Evolutionary conservation across 2,329 filamentous ascomycete species (phyloP).

Genomic region (Trichoderma oligosporum): DNA sequence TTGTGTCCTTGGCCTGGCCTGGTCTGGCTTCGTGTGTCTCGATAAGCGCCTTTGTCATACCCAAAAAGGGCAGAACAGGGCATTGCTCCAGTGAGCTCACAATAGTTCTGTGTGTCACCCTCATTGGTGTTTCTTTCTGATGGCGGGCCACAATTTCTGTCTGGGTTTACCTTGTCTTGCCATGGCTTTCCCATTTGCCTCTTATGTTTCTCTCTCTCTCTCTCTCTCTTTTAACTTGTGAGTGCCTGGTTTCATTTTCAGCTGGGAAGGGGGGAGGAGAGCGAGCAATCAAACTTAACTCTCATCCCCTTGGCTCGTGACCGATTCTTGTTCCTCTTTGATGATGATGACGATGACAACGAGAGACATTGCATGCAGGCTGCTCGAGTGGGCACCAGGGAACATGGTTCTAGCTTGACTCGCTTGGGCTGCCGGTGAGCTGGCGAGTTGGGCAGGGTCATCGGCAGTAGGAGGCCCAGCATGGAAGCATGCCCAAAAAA

Average conservation of each 20-base stretch:
- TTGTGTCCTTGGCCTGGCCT: not conserved
- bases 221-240: not conserved
- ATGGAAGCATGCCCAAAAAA: too few relatives aligned
- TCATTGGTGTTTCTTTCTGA: not conserved
- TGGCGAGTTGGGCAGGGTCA: slow-evolving; percentile 11
- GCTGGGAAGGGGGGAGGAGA: not conserved
- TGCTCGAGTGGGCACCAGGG: slow-evolving; percentile 16
- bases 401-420: slow-evolving; percentile 15
- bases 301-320: slow-evolving; percentile 7
- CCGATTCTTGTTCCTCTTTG: not conserved
- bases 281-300: slow-evolving; percentile 1
- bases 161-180: not conserved
- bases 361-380: slow-evolving; percentile 4
- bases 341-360: slow-evolving; percentile 7
- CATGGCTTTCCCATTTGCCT: not conserved
- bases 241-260: not conserved
- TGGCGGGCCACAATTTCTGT: not conserved
- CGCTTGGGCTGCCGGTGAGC: slow-evolving; percentile 12
- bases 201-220: not conserved
- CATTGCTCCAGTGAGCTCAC: slow-evolving; percentile 13
- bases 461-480: slow-evolving; percentile 13
- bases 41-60: slow-evolving; percentile 17
- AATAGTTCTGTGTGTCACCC: slow-evolving; percentile 11
- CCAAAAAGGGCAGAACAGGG: slow-evolving; percentile 1
- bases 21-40: not conserved